A percentile compares a stretch with the other conserved stretches of the same genome.
Evolutionary conservation across 208 protist genomes (phyloP).

Genomic region (Herpetomonas samuelpessoai): DNA sequence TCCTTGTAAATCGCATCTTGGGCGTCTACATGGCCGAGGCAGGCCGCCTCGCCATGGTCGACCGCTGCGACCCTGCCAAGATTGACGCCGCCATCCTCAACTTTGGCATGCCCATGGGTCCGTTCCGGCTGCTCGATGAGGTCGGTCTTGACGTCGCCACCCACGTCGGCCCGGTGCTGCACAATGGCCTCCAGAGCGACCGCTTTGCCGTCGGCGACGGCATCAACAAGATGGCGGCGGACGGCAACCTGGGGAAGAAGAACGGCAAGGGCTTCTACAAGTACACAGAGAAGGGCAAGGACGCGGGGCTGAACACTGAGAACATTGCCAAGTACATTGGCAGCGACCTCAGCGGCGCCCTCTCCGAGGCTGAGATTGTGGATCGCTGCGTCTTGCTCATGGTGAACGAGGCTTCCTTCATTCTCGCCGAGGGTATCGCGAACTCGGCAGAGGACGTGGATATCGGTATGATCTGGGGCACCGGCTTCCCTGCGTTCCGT

Average conservation of each 20-base stretch:
- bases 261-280: conserved; percentile 87
- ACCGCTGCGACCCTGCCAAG: conserved; percentile 47
- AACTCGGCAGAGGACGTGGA: conserved; percentile 72
- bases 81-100: conserved; percentile 76
- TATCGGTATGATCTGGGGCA: conserved; percentile 86
- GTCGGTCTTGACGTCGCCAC: conserved; percentile 90
- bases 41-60: conserved; percentile 47
- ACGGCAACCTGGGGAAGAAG: conserved; percentile 84
- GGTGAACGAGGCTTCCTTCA: conserved; percentile 80
- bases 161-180: conserved; percentile 70
- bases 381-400: conserved; percentile 83
- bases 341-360: conserved; percentile 19
- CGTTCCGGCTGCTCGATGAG: conserved; percentile 89
- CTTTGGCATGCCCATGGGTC: conserved; percentile 93
- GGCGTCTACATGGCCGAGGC: conserved; percentile 87
- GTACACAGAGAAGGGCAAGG: conserved; percentile 75
- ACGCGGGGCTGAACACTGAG: conserved; percentile 44
- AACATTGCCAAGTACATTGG: conserved; percentile 32
- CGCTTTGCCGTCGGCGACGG: conserved; percentile 53
- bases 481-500: conserved; percentile 80
- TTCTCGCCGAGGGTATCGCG: conserved; percentile 70
- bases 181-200: conserved; percentile 51
- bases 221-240: conserved; percentile 55
- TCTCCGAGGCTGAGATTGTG: conserved; percentile 59
- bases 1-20: conserved; percentile 86